A percentile compares a stretch with the other conserved stretches of the same genome.
Evolutionary conservation across 306 rosid genomes (phyloP).

Genomic region (Medicago lupulina): DNA sequence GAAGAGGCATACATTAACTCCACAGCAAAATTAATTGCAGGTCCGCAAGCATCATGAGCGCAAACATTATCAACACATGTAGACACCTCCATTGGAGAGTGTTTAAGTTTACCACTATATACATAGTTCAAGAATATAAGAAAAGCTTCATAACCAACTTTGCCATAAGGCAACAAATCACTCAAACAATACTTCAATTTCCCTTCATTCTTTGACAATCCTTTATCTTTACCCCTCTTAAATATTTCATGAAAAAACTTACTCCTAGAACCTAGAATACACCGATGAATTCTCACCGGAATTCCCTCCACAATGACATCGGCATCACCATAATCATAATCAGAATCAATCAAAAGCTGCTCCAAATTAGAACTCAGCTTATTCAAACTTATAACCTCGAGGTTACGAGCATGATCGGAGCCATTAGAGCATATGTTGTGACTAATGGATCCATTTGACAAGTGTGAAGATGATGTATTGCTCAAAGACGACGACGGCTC

Average conservation of each 20-base stretch:
- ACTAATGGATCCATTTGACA: conserved; percentile 73
- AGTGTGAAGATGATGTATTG: conserved; percentile 74
- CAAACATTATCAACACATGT: conserved; percentile 84
- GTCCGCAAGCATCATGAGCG: conserved; percentile 88
- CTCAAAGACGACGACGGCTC: conserved; percentile 94
- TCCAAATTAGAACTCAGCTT: conserved; percentile 83
- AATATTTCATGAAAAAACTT: conserved; percentile 75
- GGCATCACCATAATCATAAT: conserved; percentile 74
- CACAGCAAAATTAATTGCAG: conserved; percentile 83
- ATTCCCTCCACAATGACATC: conserved; percentile 69
- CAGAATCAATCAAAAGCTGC: conserved; percentile 73
- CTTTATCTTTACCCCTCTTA: conserved; percentile 57
- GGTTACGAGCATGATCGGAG: conserved; percentile 60
- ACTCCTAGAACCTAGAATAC: conserved; percentile 83
- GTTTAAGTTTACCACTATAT: conserved; percentile 84
- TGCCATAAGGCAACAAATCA: conserved; percentile 75
- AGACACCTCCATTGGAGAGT: conserved; percentile 78
- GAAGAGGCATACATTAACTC: conserved; percentile 94
- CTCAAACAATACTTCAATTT: conserved; percentile 69
- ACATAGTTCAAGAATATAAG: conserved; percentile 66
- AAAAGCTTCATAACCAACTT: conserved; percentile 83
- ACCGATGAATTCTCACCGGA: conserved; percentile 72
- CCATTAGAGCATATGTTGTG: conserved; percentile 54
- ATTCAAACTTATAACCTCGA: conserved; percentile 73
- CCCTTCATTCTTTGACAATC: conserved; percentile 53